phyloP scores from a whole-genome alignment of 2,329 filamentous ascomycete species.

The Microdochium trichocladiopsis region DNA sequence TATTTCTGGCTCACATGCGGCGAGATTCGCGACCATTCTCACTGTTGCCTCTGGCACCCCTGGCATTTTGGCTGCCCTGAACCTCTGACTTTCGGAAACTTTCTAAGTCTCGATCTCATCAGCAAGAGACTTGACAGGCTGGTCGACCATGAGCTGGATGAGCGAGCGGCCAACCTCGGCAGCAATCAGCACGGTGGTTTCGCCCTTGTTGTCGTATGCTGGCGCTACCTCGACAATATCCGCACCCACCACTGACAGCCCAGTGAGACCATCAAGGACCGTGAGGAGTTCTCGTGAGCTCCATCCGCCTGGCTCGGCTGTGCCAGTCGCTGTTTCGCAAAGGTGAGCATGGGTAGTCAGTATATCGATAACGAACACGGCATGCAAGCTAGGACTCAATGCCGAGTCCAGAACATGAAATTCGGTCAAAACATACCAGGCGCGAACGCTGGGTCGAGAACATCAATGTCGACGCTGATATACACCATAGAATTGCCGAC shows the following conservation, averaged over 20 bases:
- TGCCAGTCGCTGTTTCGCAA: slow-evolving; percentile 57
- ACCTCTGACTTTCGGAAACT: neutral
- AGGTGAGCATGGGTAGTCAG: no score
- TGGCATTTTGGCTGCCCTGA: no score
- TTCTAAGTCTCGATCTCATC: neutral
- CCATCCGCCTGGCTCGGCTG: slow-evolving; percentile 75
- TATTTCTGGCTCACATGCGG: no score
- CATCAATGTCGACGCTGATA: slow-evolving; percentile 73
- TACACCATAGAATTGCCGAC: slow-evolving; percentile 52
- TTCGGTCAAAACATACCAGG: no score
- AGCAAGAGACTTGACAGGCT: slow-evolving; percentile 13
- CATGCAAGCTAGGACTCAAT: no score
- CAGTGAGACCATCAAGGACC: slow-evolving; percentile 64
- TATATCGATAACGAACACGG: no score
- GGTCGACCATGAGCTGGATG: slow-evolving; percentile 55
- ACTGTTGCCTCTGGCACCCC: no score
- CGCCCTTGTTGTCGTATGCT: slow-evolving; percentile 65
- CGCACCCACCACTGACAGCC: slow-evolving; percentile 66
- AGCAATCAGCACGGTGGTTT: slow-evolving; percentile 66
- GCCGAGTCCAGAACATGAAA: no score
- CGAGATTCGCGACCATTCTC: no score
- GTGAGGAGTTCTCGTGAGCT: slow-evolving; percentile 70
- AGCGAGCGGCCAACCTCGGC: slow-evolving; percentile 70
- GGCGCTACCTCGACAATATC: slow-evolving; percentile 79
- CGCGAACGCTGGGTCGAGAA: slow-evolving; percentile 62